These are phyloP conservation scores for Fraxinus dipetala DNA, from an alignment of 305 asterid species.

Conservation along the genomic window DNA sequence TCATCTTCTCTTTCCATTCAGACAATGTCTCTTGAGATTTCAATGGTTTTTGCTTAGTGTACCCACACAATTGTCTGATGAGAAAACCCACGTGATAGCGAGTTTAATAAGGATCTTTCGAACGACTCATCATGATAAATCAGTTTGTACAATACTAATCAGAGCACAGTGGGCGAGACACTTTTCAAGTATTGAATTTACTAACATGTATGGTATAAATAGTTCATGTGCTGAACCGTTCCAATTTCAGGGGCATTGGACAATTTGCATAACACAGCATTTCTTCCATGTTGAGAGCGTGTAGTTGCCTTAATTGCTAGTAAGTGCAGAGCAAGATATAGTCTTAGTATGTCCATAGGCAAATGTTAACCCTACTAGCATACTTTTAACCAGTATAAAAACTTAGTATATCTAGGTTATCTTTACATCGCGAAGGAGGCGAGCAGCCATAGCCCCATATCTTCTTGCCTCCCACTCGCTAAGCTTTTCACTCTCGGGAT, in stretches of 20 bases:
- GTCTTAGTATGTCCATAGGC: neutral
- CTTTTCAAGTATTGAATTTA: neutral
- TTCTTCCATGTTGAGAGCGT: neutral
- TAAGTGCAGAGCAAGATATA: neutral
- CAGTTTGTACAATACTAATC: neutral
- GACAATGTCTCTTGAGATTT: neutral
- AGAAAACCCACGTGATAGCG: neutral
- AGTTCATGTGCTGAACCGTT: neutral
- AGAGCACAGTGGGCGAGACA: neutral
- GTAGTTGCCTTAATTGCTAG: neutral
- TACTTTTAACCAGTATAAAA: neutral
- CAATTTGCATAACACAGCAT: neutral
- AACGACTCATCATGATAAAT: neutral
- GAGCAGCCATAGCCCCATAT: slow-evolving; percentile 92
- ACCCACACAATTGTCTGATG: neutral
- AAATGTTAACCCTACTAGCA: neutral
- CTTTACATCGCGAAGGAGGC: slow-evolving; percentile 78
- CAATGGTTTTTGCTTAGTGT: neutral
- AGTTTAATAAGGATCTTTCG: neutral
- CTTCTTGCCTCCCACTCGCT: slow-evolving; percentile 88
- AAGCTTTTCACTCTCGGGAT: slow-evolving; percentile 37
- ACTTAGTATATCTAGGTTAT: slow-evolving; percentile 39
- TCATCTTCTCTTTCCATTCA: neutral
- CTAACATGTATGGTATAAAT: neutral
- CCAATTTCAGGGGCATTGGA: neutral